Percentiles rank a stretch among this genome's conserved stretches.
Evolutionary conservation across 2,329 filamentous ascomycete species (phyloP).

Genomic region (Ophiostoma pallidulum): DNA sequence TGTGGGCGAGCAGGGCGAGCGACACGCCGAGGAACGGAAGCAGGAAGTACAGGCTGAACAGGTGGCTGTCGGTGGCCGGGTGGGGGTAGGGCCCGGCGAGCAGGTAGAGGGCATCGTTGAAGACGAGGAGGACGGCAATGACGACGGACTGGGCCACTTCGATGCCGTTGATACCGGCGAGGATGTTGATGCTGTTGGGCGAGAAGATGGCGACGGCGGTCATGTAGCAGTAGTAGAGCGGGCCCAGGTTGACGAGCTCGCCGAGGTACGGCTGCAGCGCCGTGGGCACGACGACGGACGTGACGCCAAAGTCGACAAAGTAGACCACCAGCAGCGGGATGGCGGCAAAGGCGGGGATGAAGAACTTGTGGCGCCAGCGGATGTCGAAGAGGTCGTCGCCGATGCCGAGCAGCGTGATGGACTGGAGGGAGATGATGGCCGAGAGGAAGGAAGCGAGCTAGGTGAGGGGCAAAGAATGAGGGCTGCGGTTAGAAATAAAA

Average conservation of each 20-base stretch:
- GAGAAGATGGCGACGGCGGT: constrained; percentile 93
- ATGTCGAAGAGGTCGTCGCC: constrained; percentile 97
- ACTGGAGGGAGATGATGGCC: constrained; percentile 85
- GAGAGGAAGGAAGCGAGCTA: constrained; percentile 92
- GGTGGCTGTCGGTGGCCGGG: constrained; percentile 87
- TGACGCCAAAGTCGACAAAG: constrained; percentile 97
- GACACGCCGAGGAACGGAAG: constrained; percentile 93
- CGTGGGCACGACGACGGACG: constrained; percentile 83
- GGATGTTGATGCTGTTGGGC: constrained; percentile 97
- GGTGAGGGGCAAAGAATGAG: not conserved
- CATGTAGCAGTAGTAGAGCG: constrained; percentile 95
- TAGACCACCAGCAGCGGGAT: constrained; percentile 94
- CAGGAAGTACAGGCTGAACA: constrained; percentile 92
- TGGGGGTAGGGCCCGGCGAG: constrained; percentile 58
- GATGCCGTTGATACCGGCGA: constrained; percentile 98
- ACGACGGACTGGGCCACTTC: constrained; percentile 92
- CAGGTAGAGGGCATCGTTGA: constrained; percentile 86
- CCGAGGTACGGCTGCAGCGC: constrained; percentile 78
- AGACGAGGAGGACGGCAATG: constrained; percentile 69
- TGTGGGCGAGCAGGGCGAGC: constrained; percentile 75
- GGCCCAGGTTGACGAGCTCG: constrained; percentile 70
- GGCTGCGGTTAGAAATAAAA: too few species aligned
- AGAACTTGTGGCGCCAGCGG: constrained; percentile 96
- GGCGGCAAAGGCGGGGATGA: constrained; percentile 88
- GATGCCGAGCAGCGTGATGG: constrained; percentile 81